These are phyloP conservation scores for Aureobasidium sp. DNA, from an alignment of 2,329 filamentous ascomycete genomes.

Conservation along the genomic window DNA sequence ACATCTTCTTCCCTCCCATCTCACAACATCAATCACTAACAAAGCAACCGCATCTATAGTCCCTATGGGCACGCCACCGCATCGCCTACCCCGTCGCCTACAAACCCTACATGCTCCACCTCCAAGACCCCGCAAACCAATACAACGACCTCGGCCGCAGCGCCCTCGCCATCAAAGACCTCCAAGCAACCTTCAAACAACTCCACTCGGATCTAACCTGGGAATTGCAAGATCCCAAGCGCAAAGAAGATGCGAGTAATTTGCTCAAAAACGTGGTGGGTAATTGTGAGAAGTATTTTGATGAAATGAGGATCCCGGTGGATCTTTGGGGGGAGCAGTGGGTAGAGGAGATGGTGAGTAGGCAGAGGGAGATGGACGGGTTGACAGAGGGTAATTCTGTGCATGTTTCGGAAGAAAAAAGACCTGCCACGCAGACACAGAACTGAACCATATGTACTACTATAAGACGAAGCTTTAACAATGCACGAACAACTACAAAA, in stretches of 20 bases:
- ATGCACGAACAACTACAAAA: not conserved
- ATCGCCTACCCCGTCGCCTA: slow-evolving; percentile 18
- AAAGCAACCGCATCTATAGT: slow-evolving; percentile 21
- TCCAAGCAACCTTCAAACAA: slow-evolving; percentile 33
- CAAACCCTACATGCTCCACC: slow-evolving; percentile 39
- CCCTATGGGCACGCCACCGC: not conserved
- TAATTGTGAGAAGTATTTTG: slow-evolving; percentile 22
- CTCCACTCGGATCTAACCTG: slow-evolving; percentile 3
- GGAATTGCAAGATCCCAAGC: not conserved
- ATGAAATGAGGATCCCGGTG: slow-evolving; percentile 18
- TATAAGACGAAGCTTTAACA: not conserved
- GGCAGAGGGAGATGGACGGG: not conserved
- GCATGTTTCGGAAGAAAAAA: not conserved
- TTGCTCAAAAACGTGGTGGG: slow-evolving; percentile 23
- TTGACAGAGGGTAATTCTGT: not conserved
- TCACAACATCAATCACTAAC: slow-evolving; percentile 21
- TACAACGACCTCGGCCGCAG: slow-evolving; percentile 49
- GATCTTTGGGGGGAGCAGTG: slow-evolving; percentile 14
- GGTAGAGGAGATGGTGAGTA: not conserved
- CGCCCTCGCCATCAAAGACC: slow-evolving; percentile 41
- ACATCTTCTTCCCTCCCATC: too few relatives aligned
- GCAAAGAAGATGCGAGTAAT: not conserved
- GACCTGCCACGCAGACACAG: not conserved
- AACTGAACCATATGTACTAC: not conserved
- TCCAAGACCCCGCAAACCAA: slow-evolving; percentile 53